Percentiles rank a stretch among this genome's conserved stretches.
Conservation (phyloP, 2,329 filamentous ascomycete species). For the Colletotrichum spinosum region DNA sequence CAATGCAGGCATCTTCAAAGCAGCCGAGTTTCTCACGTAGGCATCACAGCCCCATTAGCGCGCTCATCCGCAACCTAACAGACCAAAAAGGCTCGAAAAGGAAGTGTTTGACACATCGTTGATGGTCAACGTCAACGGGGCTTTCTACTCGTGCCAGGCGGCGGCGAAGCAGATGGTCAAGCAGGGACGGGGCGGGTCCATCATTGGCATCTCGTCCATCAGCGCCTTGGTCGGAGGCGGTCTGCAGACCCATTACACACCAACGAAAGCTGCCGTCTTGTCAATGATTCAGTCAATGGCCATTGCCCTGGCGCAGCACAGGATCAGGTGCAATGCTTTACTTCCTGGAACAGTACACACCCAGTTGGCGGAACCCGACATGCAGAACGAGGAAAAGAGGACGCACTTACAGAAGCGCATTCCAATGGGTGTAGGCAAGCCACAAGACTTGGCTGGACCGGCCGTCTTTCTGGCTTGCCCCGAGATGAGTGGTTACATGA, state of each 20-base stretch:
- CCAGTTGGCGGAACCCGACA: conserved; percentile 76
- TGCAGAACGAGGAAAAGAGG: conserved; percentile 72
- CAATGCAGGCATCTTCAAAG: conserved; percentile 30
- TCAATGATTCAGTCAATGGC: conserved; percentile 78
- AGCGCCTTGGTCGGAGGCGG: conserved; percentile 73
- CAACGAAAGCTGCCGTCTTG: conserved; percentile 77
- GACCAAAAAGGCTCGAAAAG: conserved; percentile 62
- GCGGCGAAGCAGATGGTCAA: conserved; percentile 63
- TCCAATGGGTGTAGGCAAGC: conserved; percentile 71
- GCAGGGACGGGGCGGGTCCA: conserved; percentile 65
- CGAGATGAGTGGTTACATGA: conserved; percentile 74
- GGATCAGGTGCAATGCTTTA: conserved; percentile 76
- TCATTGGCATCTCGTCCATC: conserved; percentile 75
- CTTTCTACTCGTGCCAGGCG: conserved; percentile 79
- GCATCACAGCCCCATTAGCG: background rate
- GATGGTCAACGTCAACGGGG: conserved; percentile 76
- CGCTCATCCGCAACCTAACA: background rate
- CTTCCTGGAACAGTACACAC: conserved; percentile 78
- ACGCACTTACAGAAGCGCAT: conserved; percentile 76
- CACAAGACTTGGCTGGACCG: conserved; percentile 75
- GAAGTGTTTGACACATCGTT: conserved; percentile 70
- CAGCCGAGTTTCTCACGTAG: conserved; percentile 31
- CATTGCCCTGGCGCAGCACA: conserved; percentile 73
- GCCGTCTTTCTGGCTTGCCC: conserved; percentile 78
- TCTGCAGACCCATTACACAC: conserved; percentile 77